Evolutionary conservation across 345 rosid genomes (phyloP).

Genomic region (Cardiospermum halicacabum): DNA sequence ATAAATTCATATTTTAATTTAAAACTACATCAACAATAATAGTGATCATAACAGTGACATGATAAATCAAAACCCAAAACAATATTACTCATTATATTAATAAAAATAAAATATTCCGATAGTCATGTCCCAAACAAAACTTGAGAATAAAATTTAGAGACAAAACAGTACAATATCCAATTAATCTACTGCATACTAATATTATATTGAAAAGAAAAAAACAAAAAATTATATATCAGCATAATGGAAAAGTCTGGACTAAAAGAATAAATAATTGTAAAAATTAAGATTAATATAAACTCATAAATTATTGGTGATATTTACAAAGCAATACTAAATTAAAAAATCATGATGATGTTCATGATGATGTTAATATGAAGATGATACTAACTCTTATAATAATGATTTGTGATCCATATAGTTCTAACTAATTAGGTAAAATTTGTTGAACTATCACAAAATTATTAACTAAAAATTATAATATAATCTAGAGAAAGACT

Average conservation of each 20-base stretch:
- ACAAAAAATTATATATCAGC: no score
- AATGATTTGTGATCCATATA: constrained; percentile 1
- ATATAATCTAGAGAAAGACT: not conserved
- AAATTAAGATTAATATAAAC: not conserved
- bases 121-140: not conserved
- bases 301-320: constrained; percentile 11
- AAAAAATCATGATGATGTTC: constrained; percentile 11
- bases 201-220: no score
- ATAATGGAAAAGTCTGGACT: no score
- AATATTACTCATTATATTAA: no score
- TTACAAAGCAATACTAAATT: constrained; percentile 9
- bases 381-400: constrained; percentile 19
- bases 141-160: not conserved
- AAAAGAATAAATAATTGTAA: not conserved
- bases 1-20: no score
- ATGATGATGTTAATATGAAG: constrained; percentile 6
- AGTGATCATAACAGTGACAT: no score
- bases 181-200: no score
- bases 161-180: not conserved
- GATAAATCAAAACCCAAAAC: no score
- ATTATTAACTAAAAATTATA: not conserved
- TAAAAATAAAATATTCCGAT: no score
- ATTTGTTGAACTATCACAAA: not conserved
- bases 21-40: no score
- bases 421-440: not conserved